A percentile compares a stretch with the other conserved stretches of the same genome.
phyloP scores from a whole-genome alignment of 306 rosid genomes.

The Quercus variabilis region DNA sequence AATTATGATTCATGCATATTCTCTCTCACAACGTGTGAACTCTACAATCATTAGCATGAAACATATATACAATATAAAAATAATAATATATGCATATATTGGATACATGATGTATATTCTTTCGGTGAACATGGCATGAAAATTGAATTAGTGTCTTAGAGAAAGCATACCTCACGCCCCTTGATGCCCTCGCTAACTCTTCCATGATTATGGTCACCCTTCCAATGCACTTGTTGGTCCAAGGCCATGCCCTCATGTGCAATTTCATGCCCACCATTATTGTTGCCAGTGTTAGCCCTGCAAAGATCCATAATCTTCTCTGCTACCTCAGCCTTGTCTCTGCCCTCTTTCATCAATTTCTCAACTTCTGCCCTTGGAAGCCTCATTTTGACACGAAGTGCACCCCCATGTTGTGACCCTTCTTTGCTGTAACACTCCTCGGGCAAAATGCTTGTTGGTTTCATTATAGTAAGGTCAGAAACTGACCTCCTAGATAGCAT shows the following conservation, averaged over 20 bases:
- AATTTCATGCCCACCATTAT: slow-evolving; percentile 11
- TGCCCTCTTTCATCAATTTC: slow-evolving; percentile 60
- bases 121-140: not conserved
- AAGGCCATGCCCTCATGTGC: not conserved
- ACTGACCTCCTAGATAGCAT: slow-evolving; percentile 62
- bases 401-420: slow-evolving; percentile 4
- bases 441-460: slow-evolving; percentile 22
- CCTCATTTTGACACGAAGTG: slow-evolving; percentile 59
- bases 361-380: slow-evolving; percentile 73
- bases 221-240: slow-evolving; percentile 27
- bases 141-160: not conserved
- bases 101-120: no score
- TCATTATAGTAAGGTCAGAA: slow-evolving; percentile 68
- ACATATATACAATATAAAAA: no score
- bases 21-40: no score
- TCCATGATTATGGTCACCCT: slow-evolving; percentile 9
- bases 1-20: no score
- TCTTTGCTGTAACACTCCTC: slow-evolving; percentile 4
- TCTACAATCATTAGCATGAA: no score
- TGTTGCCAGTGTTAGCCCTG: slow-evolving; percentile 26
- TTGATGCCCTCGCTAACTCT: slow-evolving; percentile 22
- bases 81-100: no score
- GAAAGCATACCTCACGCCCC: slow-evolving; percentile 50
- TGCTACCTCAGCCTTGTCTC: slow-evolving; percentile 59
- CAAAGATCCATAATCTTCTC: slow-evolving; percentile 66